Evolutionary conservation across 345 rosid species (phyloP), one percentile per base, ranked within the genome.

Genomic region (Aurinia saxatilis): DNA sequence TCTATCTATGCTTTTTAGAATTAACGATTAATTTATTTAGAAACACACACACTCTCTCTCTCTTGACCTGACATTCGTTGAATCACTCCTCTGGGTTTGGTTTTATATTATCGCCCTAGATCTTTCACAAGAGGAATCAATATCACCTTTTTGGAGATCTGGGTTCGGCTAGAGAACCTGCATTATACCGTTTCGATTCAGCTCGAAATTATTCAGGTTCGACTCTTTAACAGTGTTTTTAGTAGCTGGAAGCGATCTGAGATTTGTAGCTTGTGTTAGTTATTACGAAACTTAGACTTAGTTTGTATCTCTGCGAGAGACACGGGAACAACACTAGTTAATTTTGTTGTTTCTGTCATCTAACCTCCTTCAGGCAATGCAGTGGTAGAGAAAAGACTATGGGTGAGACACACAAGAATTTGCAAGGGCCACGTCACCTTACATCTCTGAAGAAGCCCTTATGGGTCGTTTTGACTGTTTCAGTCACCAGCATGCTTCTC

Each of bases 381-480:
- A 52, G 17, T 39, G 64, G 15, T 54, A 37, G 29, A 31, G 12
- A n/a, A 60, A 60, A 50, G 66, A 50, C 15, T 50, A 84, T 87
- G 91, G 87, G 92, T 38, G 95, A 80, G 70, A 52, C 72, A 60
- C 88, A 70, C 57, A 70, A 70, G 69, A 72, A 75, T 72, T 67
- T 86, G 49, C 77, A 81, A 8, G 87, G 85, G 21, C 45, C 65
- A 75, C 97, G 97, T 64, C 82, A 81, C 51, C 84, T 82, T 41
- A 66, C 83, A 63, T 84, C 82, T 45, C 50, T 78, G 67, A 90
- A 72, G 92, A 84, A 88, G 80, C 96, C 97, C 5, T 61, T 83
- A 35, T 90, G 96, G 99, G 79, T 87, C 31, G 84, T 90, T 63
- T 75, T 80, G 46, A 68, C 87, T 65, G 82, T 93, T 68, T 87